Evolutionary conservation across 768 basidiomycete genomes (phyloP), one percentile per base, ranked within the genome.

Genomic region (Xerocomus brunneocitrinus): DNA sequence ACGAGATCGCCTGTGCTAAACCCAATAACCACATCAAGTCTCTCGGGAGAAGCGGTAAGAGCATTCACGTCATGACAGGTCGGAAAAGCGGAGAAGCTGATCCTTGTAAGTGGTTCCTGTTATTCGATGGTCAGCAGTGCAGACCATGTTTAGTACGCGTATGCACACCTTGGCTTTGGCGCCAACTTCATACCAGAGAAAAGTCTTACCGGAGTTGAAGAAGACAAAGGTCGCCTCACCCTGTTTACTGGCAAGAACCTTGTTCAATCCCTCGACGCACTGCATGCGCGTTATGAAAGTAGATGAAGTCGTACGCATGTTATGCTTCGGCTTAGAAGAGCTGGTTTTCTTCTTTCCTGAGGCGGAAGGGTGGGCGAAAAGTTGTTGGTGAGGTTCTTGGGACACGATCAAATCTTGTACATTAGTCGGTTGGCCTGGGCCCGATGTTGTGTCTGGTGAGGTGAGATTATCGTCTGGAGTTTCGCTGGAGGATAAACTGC

Each of bases 1-100:
- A 98, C 73, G 35, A 99, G 75, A 72, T 99, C 97, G n/a, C 97
- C 97, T 0, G 94, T 90, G 56, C 76, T 79, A 66, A 97, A 98
- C 5, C 95, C 97, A 62, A 98, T 87, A 54, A 98, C 80, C 6
- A 97, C 76, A 62, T 98, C 95, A 32, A 98, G 71, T 41, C 84
- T 82, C 39, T 92, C 86, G 10, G 86, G 73, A 3, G 84, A 85
- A 7, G 89, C 83, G 2, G 95, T 97, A 2, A 80, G 69, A 5
- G 76, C 68, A 60, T 97, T 95, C 30, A 95, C 84, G 62, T 92
- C 87, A 67, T 95, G 91, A 66, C 93, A 95, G 1, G 95, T 97
- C 5, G 92, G 93, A 61, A 87, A 80, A 13, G 86, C 82, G 43
- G 89, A 84, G 71, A 98, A 98, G 19, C 85, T 85, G 50, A 98